Conservation (phyloP, 1,284 basidiomycete species). For the Papiliotrema flavescens region DNA sequence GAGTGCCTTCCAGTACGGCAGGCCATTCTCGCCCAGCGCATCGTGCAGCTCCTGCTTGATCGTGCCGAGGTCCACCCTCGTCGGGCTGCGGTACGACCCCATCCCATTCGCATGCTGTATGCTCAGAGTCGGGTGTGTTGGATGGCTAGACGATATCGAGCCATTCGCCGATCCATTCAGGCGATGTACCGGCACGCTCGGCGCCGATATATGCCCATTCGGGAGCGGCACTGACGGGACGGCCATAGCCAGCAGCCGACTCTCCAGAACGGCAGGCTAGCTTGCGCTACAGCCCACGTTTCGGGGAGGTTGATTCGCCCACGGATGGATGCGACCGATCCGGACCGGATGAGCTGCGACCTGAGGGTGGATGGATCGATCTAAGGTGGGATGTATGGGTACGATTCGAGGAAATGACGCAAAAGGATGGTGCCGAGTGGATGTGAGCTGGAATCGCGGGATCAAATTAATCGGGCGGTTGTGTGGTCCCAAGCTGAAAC, state of each 20-base stretch:
- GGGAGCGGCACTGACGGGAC: background rate
- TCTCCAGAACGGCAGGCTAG: too few species aligned
- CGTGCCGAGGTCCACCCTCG: constrained; percentile 40
- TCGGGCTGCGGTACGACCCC: background rate
- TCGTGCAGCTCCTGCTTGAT: constrained; percentile 75
- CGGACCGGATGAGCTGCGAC: too few species aligned
- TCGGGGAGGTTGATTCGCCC: background rate
- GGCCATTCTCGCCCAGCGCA: constrained; percentile 64
- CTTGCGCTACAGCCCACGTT: too few species aligned
- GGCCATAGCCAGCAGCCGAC: background rate
- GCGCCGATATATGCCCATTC: background rate
- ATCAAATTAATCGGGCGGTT: background rate
- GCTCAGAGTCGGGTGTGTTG: background rate
- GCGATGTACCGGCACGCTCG: background rate
- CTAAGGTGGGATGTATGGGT: background rate
- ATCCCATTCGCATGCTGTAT: too few species aligned
- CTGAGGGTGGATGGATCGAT: background rate
- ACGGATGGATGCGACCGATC: background rate
- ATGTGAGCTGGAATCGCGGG: background rate
- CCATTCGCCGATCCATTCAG: background rate
- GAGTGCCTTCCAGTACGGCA: constrained; percentile 52
- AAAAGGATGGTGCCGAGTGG: background rate
- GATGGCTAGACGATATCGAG: background rate
- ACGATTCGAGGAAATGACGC: background rate
- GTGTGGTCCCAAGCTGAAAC: background rate